Evolutionary conservation across 1,139 yeast species (phyloP).

Genomic region (Sugiyamaella japonica): DNA sequence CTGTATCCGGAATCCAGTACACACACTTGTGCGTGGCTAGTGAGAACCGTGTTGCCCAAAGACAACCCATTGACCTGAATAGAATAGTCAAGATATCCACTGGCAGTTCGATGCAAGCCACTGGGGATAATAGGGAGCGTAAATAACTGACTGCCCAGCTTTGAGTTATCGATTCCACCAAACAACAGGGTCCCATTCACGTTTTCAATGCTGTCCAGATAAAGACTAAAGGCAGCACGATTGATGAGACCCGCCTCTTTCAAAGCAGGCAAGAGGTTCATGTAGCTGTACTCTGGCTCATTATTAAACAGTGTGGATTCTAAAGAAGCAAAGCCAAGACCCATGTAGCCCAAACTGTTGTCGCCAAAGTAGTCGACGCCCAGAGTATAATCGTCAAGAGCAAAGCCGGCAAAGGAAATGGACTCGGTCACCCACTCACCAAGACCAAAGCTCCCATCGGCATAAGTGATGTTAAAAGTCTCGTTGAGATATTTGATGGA

Average conservation of each 20-base stretch:
- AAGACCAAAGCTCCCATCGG: conserved; percentile 37
- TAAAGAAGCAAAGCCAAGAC: conserved; percentile 27
- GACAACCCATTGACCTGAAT: conserved; percentile 17
- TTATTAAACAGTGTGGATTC: conserved; percentile 21
- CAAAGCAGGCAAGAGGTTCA: conserved; percentile 50
- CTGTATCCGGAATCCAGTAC: conserved; percentile 47
- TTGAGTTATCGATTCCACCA: conserved; percentile 60
- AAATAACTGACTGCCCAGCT: conserved; percentile 49
- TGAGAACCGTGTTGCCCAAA: conserved; percentile 24
- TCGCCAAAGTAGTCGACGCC: conserved; percentile 22
- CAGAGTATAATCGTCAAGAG: conserved; percentile 17
- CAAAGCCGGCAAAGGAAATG: conserved; percentile 31
- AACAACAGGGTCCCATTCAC: conserved; percentile 52
- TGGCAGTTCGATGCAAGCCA: conserved; percentile 13
- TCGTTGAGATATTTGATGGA: conserved; percentile 19
- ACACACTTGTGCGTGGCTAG: conserved; percentile 37
- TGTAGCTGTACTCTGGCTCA: conserved; percentile 32
- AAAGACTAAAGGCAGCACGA: conserved; percentile 54
- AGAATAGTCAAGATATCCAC: conserved; percentile 23
- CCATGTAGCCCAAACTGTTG: conserved; percentile 20
- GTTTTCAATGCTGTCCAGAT: conserved; percentile 48
- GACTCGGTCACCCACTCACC: conserved; percentile 54
- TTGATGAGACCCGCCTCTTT: conserved; percentile 50
- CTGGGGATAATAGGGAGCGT: conserved; percentile 33
- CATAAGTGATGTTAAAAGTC: conserved; percentile 26